Percentiles rank a stretch among this genome's conserved stretches.
These are phyloP conservation scores for Tetradesmus obliquus DNA, from an alignment of 139 green algal genomes.

Conservation along the genomic window DNA sequence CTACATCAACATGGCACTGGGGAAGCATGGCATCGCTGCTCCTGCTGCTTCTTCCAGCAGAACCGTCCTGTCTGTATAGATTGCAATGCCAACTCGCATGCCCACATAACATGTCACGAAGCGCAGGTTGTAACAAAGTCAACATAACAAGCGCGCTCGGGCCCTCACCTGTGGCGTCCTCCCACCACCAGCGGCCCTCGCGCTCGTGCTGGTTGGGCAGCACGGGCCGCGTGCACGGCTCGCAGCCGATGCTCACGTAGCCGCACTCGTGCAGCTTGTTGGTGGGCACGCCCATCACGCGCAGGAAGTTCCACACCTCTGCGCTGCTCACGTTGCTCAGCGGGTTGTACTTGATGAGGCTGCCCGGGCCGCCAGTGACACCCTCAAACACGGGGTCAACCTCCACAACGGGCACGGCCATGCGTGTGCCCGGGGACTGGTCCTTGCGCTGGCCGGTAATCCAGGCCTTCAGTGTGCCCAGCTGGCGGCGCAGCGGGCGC, in stretches of 20 bases:
- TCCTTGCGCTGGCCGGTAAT: slow-evolving; percentile 99
- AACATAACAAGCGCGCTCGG: neutral
- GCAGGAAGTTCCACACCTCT: slow-evolving; percentile 98
- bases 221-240: slow-evolving; percentile 96
- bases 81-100: too few species aligned
- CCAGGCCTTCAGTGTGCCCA: slow-evolving; percentile 93
- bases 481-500: slow-evolving; percentile 87
- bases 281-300: slow-evolving; percentile 92
- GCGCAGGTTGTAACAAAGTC: too few species aligned
- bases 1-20: neutral
- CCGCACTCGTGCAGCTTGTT: slow-evolving; percentile 94
- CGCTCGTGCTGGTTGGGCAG: slow-evolving; percentile 97
- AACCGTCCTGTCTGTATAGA: neutral
- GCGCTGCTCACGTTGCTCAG: slow-evolving; percentile 89
- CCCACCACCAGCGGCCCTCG: slow-evolving; percentile 99
- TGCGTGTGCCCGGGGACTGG: slow-evolving; percentile 94
- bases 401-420: slow-evolving; percentile 87
- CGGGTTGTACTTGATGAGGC: slow-evolving; percentile 99
- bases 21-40: neutral
- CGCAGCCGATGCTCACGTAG: slow-evolving; percentile 97
- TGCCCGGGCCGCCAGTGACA: slow-evolving; percentile 78
- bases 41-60: neutral
- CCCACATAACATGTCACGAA: too few species aligned
- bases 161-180: slow-evolving; percentile 77
- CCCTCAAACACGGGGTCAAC: slow-evolving; percentile 97